Conservation (phyloP, 495 filamentous ascomycete species). For the Neurospora pannonica region DNA sequence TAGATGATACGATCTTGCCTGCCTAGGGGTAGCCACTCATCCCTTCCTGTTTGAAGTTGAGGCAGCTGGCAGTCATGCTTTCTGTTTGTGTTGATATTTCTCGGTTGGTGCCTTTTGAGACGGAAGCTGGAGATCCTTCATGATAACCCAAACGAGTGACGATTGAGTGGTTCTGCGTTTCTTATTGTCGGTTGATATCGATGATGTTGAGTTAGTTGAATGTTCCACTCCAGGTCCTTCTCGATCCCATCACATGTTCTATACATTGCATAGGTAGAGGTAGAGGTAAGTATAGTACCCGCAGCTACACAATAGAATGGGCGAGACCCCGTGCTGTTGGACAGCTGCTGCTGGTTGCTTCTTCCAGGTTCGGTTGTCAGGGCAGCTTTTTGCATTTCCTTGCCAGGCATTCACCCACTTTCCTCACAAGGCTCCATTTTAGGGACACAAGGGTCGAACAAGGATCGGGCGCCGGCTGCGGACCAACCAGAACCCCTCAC, state of each 20-base stretch:
- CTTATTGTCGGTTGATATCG: background rate
- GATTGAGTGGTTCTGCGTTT: background rate
- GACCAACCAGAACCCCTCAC: background rate
- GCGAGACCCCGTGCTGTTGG: background rate
- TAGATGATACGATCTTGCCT: background rate
- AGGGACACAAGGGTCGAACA: background rate
- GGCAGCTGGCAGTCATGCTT: background rate
- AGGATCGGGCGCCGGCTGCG: background rate
- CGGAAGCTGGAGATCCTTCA: background rate
- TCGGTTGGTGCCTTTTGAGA: background rate
- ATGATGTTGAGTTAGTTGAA: background rate
- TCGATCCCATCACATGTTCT: background rate
- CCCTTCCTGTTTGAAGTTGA: background rate
- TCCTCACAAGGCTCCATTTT: background rate
- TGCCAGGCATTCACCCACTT: background rate
- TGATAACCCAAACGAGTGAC: background rate
- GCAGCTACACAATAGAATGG: background rate
- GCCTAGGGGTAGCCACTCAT: background rate
- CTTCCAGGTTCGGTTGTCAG: background rate
- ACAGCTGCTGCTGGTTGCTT: background rate
- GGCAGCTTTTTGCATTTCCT: background rate
- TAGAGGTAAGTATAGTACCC: background rate
- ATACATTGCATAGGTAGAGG: background rate
- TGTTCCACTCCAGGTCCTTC: background rate
- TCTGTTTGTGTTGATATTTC: background rate